Percentiles rank a stretch among this genome's conserved stretches.
Conservation (phyloP, 2,329 filamentous ascomycete species). For the Clarireedia homoeocarpa region DNA sequence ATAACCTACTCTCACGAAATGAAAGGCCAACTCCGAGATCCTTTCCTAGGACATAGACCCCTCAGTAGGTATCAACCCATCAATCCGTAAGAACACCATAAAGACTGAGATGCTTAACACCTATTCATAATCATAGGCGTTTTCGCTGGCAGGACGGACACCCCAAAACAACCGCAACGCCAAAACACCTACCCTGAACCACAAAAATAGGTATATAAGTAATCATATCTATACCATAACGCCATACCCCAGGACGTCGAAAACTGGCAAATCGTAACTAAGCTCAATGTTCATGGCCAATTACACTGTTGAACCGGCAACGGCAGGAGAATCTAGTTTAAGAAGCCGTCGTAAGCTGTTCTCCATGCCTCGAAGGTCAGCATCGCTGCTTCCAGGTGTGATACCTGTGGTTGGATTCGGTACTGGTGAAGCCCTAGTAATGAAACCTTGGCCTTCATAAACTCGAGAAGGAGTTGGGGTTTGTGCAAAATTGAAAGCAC, state of each 20-base stretch:
- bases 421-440: constrained; percentile 12
- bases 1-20: no score
- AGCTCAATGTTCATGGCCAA: background rate
- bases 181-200: background rate
- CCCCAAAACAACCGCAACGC: constrained; percentile 5
- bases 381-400: constrained; percentile 16
- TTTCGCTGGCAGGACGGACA: constrained; percentile 5
- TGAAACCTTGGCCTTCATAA: constrained; percentile 11
- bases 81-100: constrained; percentile 7
- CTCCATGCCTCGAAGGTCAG: constrained; percentile 28
- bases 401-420: constrained; percentile 13
- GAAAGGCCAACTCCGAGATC: no score
- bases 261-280: background rate
- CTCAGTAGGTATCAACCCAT: constrained; percentile 5
- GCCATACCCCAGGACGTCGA: background rate
- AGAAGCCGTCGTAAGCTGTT: constrained; percentile 29
- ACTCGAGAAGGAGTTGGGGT: constrained; percentile 20
- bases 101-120: constrained; percentile 3
- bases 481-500: constrained; percentile 13
- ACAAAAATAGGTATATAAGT: background rate
- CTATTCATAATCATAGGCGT: constrained; percentile 3
- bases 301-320: constrained; percentile 7
- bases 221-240: constrained; percentile 3
- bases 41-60: no score
- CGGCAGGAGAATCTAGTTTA: constrained; percentile 24